phyloP scores from a whole-genome alignment of 2,329 filamentous ascomycete genomes.

The Akanthomyces muscarius region DNA sequence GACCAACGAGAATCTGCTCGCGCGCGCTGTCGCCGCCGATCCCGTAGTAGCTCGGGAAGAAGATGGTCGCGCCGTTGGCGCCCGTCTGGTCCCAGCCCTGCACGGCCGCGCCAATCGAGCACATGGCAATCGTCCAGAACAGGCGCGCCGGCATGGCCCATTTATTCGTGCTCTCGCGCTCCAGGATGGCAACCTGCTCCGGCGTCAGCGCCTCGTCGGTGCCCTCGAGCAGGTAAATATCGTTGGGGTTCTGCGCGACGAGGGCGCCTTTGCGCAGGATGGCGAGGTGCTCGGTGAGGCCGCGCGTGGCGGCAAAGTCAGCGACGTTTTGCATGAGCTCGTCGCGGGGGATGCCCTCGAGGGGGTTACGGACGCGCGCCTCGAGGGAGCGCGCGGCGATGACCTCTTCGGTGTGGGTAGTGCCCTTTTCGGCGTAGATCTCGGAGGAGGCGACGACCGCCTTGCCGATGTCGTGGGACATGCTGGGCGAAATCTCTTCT shows the following conservation, averaged over 20 bases:
- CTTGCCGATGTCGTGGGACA: slow-evolving; percentile 14
- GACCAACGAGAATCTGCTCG: slow-evolving; percentile 53
- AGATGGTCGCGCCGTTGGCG: slow-evolving; percentile 59
- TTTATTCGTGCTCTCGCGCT: slow-evolving; percentile 61
- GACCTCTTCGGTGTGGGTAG: slow-evolving; percentile 11
- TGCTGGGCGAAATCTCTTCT: background rate
- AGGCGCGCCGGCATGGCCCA: slow-evolving; percentile 61
- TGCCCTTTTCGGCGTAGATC: slow-evolving; percentile 9
- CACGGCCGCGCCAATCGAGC: slow-evolving; percentile 67
- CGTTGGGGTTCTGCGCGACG: slow-evolving; percentile 64
- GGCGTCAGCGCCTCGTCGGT: slow-evolving; percentile 52
- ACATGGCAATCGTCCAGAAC: slow-evolving; percentile 63
- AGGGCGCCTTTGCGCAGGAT: slow-evolving; percentile 67
- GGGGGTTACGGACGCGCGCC: slow-evolving; percentile 28
- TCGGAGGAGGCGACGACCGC: slow-evolving; percentile 1
- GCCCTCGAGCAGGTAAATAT: slow-evolving; percentile 56
- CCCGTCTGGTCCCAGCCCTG: slow-evolving; percentile 68
- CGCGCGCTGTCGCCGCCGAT: slow-evolving; percentile 33
- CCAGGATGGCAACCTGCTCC: slow-evolving; percentile 55
- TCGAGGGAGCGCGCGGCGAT: background rate
- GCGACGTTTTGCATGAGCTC: slow-evolving; percentile 53
- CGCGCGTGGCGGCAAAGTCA: slow-evolving; percentile 57
- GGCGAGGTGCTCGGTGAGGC: slow-evolving; percentile 53
- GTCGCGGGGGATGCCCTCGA: slow-evolving; percentile 50
- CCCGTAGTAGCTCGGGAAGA: slow-evolving; percentile 52